A percentile compares a stretch with the other conserved stretches of the same genome.
These are phyloP conservation scores for Scortechinia acanthostroma DNA, from an alignment of 2,329 filamentous ascomycete genomes.

Conservation along the genomic window DNA sequence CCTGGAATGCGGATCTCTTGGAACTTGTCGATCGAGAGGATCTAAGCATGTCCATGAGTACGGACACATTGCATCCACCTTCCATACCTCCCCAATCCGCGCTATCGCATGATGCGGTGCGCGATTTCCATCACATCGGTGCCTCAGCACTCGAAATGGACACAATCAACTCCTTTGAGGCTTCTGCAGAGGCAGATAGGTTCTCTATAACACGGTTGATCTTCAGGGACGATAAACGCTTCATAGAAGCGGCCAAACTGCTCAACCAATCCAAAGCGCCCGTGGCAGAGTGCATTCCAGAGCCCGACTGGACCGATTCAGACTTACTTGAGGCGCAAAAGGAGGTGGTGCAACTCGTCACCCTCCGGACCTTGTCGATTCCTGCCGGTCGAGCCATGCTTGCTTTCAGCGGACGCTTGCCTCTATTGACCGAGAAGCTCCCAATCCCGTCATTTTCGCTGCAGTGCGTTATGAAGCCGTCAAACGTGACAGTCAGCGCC, in stretches of 20 bases:
- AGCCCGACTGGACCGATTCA: constrained; percentile 75
- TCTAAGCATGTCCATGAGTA: constrained; percentile 58
- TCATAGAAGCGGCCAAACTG: constrained; percentile 76
- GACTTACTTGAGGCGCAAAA: constrained; percentile 89
- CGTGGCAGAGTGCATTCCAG: constrained; percentile 67
- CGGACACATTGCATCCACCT: constrained; percentile 28
- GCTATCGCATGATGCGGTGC: constrained; percentile 27
- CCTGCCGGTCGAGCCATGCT: constrained; percentile 81
- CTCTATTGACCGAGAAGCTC: constrained; percentile 86
- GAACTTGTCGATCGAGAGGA: constrained; percentile 76
- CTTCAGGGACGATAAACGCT: constrained; percentile 83
- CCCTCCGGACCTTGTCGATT: constrained; percentile 79
- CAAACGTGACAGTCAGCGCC: constrained; percentile 86
- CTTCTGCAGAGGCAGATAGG: constrained; percentile 49
- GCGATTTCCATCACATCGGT: constrained; percentile 52
- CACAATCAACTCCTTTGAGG: constrained; percentile 35
- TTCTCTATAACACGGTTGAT: constrained; percentile 63
- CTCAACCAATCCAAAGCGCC: constrained; percentile 80
- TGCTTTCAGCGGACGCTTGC: constrained; percentile 79
- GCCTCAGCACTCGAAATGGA: constrained; percentile 31
- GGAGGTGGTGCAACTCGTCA: constrained; percentile 77
- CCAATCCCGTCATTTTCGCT: constrained; percentile 85
- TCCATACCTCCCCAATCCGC: constrained; percentile 22
- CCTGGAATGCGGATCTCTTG: constrained; percentile 68
- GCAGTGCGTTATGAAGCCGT: constrained; percentile 83